Percentiles rank a stretch among this genome's conserved stretches.
Evolutionary conservation across 2,329 filamentous ascomycete species (phyloP).

Genomic region (Gyromitra esculenta): DNA sequence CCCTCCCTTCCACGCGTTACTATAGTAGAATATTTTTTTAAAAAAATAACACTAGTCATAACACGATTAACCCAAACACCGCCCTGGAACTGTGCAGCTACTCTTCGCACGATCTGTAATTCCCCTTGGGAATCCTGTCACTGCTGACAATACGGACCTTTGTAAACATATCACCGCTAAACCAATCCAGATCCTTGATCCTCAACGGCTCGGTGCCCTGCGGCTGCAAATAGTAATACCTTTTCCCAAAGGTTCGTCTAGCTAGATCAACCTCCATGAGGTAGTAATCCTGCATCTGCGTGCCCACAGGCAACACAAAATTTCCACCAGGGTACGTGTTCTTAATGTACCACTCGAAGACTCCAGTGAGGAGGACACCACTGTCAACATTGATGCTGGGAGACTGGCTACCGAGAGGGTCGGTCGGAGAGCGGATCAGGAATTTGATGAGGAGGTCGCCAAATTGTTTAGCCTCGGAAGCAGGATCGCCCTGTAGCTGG

Average conservation of each 20-base stretch:
- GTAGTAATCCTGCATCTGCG: not conserved
- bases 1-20: not conserved
- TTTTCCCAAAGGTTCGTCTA: not conserved
- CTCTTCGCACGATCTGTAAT: not conserved
- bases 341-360: conserved; percentile 2
- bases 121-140: not conserved
- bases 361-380: not conserved
- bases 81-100: not conserved
- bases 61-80: not conserved
- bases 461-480: too few species aligned
- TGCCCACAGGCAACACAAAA: not conserved
- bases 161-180: not conserved
- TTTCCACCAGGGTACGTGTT: not conserved
- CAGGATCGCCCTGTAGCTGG: not conserved
- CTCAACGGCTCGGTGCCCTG: not conserved
- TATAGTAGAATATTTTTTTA: not conserved
- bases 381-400: not conserved
- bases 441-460: not conserved
- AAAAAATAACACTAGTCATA: too few species aligned
- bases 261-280: not conserved
- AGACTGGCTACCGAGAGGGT: not conserved
- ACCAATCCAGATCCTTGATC: conserved; percentile 1
- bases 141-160: not conserved
- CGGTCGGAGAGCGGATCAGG: not conserved
- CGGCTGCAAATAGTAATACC: not conserved